Conservation (phyloP, 192 early-diverging fungal genomes). For the Backusella tarrabulga region DNA sequence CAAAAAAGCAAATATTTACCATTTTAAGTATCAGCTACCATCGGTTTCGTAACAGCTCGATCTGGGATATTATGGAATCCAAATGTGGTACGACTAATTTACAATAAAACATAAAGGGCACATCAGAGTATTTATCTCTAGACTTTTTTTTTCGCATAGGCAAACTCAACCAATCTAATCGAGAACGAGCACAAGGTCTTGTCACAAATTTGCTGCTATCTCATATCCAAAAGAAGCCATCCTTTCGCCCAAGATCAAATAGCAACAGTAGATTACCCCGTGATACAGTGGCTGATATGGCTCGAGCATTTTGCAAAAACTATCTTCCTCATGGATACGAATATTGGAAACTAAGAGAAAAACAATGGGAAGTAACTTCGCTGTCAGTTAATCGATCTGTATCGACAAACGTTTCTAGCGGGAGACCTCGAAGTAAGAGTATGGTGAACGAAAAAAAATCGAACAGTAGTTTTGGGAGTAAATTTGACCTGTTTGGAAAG, state of each 20-base stretch:
- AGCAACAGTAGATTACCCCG: neutral
- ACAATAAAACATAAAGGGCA: neutral
- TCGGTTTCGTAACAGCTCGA: slow-evolving; percentile 5
- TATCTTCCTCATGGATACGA: neutral
- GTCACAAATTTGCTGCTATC: neutral
- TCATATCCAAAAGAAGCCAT: neutral
- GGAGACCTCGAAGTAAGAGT: neutral
- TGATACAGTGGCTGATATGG: neutral
- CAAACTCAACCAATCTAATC: neutral
- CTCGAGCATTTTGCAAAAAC: neutral
- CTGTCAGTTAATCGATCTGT: neutral
- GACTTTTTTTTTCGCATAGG: neutral
- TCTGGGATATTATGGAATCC: slow-evolving; percentile 14
- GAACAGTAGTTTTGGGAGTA: neutral
- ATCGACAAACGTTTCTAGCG: neutral
- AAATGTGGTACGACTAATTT: slow-evolving; percentile 12
- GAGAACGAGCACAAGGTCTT: slow-evolving; percentile 9
- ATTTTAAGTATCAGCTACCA: slow-evolving; percentile 9
- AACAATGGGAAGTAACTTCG: neutral
- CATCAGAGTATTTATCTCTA: neutral
- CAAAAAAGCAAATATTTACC: slow-evolving; percentile 10
- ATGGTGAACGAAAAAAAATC: slow-evolving; percentile 5
- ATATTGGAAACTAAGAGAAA: neutral
- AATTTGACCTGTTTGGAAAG: neutral
- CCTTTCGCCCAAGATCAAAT: neutral